Conservation (phyloP, 2,329 filamentous ascomycete genomes). For the Claviceps fusiformis region DNA sequence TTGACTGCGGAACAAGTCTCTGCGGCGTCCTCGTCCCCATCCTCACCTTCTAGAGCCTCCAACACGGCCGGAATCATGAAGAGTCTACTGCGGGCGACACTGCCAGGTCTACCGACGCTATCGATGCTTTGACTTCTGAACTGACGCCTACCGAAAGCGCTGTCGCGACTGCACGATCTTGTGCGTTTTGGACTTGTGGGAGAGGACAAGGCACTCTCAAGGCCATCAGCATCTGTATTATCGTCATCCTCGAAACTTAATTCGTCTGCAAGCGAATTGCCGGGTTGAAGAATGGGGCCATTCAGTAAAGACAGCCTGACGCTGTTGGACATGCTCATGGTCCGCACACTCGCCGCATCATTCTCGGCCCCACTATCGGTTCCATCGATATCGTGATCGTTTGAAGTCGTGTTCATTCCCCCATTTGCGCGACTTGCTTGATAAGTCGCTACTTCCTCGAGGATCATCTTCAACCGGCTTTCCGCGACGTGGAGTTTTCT, state of each 20-base stretch:
- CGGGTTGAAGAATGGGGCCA: conserved; percentile 42
- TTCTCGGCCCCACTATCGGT: conserved; percentile 51
- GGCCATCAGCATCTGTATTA: conserved; percentile 57
- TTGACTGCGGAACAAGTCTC: conserved; percentile 12
- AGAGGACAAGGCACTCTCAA: conserved; percentile 45
- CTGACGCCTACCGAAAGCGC: conserved; percentile 34
- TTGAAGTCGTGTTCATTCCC: conserved; percentile 20
- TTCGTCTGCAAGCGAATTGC: conserved; percentile 78
- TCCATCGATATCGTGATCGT: conserved; percentile 39
- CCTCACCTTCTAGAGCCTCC: conserved; percentile 41
- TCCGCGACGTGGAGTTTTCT: conserved; percentile 84
- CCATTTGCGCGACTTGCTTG: conserved; percentile 40
- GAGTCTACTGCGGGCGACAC: conserved; percentile 38
- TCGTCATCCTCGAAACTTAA: conserved; percentile 68
- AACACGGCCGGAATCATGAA: conserved; percentile 41
- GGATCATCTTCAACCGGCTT: conserved; percentile 64
- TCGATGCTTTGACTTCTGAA: conserved; percentile 45
- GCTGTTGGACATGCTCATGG: conserved; percentile 59
- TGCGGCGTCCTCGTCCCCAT: conserved; percentile 35
- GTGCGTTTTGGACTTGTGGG: conserved; percentile 30
- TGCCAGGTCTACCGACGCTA: conserved; percentile 41
- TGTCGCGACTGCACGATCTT: conserved; percentile 45
- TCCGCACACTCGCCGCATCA: conserved; percentile 58
- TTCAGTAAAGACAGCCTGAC: conserved; percentile 61
- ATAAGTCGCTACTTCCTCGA: conserved; percentile 71